Percentiles rank a stretch among this genome's conserved stretches.
phyloP scores from a whole-genome alignment of 1,139 yeast species.

The Kodamaea suecica region DNA sequence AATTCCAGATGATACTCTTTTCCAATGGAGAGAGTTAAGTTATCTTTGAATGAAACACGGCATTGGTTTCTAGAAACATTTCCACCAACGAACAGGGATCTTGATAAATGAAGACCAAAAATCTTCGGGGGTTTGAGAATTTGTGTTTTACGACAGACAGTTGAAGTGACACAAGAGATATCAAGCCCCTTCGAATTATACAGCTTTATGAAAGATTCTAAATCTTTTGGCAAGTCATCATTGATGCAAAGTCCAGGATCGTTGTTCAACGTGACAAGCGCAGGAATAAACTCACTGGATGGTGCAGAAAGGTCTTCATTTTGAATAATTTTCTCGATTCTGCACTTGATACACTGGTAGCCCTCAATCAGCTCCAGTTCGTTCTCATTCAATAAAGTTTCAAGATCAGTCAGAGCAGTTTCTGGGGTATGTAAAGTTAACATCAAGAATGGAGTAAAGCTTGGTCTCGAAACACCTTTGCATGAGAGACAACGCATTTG shows the following conservation, averaged over 20 bases:
- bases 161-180: constrained; percentile 51
- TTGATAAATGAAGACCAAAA: constrained; percentile 72
- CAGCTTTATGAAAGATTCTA: constrained; percentile 44
- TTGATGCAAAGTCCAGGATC: constrained; percentile 48
- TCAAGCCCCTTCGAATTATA: constrained; percentile 46
- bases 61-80: constrained; percentile 75
- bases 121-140: constrained; percentile 67
- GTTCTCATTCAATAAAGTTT: constrained; percentile 53
- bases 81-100: constrained; percentile 75
- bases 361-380: constrained; percentile 74
- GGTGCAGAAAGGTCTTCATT: constrained; percentile 18
- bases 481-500: constrained; percentile 71
- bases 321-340: constrained; percentile 47
- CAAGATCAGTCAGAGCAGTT: constrained; percentile 43
- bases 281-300: constrained; percentile 14
- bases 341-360: constrained; percentile 74
- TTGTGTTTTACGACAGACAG: constrained; percentile 62
- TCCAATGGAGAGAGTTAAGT: constrained; percentile 50
- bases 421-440: constrained; percentile 77
- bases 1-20: constrained; percentile 40
- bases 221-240: constrained; percentile 50
- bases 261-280: constrained; percentile 29
- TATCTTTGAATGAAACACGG: constrained; percentile 62
- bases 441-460: constrained; percentile 63
- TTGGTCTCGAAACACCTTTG: constrained; percentile 57